A percentile compares a stretch with the other conserved stretches of the same genome.
phyloP scores from a whole-genome alignment of 169 alveolate species.

The Plasmodium chabaudi region DNA sequence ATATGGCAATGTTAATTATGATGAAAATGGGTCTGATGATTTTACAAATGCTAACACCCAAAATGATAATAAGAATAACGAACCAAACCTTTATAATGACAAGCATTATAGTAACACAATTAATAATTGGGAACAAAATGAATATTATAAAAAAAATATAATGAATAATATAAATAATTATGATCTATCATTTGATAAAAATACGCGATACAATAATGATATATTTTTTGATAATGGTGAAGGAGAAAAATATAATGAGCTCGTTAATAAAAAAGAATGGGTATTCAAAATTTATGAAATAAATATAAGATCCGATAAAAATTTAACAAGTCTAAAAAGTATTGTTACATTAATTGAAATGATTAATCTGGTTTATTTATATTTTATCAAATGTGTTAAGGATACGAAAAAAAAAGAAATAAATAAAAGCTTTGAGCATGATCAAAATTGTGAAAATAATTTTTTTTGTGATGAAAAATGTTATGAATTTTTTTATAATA shows the following conservation, averaged over 20 bases:
- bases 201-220: background rate
- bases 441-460: background rate
- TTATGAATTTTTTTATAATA: conserved; percentile 29
- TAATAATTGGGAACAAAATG: background rate
- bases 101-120: background rate
- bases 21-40: too few species aligned
- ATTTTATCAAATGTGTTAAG: conserved; percentile 24
- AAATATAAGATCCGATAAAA: conserved; percentile 59
- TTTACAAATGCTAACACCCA: too few species aligned
- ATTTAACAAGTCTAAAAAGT: conserved; percentile 50
- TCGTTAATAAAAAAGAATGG: background rate
- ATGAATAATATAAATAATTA: background rate
- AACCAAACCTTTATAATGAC: background rate
- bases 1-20: background rate
- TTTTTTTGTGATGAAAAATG: conserved; percentile 25
- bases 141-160: background rate
- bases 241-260: background rate
- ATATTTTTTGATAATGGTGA: too few species aligned
- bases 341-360: conserved; percentile 53
- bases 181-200: background rate
- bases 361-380: conserved; percentile 10
- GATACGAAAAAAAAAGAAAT: conserved; percentile 12
- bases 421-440: background rate
- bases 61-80: background rate
- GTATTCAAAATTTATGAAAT: conserved; percentile 46